These are phyloP conservation scores for Petrea volubilis DNA, from an alignment of 257 asterid genomes.

Conservation along the genomic window DNA sequence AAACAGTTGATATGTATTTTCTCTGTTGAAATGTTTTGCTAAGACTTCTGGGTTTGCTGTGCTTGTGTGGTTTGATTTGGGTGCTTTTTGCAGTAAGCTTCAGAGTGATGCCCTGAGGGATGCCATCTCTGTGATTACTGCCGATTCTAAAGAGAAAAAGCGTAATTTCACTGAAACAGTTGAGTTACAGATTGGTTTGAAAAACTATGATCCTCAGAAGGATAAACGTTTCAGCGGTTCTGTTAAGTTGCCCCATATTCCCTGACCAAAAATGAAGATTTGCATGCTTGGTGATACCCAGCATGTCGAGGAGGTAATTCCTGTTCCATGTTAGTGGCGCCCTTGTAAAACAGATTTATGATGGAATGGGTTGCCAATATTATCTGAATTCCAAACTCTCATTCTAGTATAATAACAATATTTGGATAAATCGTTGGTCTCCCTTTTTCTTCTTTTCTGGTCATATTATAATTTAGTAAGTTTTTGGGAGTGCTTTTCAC, in stretches of 20 bases:
- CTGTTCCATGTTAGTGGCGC: neutral
- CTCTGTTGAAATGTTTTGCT: neutral
- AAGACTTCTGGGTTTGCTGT: neutral
- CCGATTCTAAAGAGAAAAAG: constrained; percentile 41
- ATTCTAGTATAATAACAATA: no score
- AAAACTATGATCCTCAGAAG: constrained; percentile 58
- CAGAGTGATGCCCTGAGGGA: constrained; percentile 52
- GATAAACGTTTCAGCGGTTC: constrained; percentile 65
- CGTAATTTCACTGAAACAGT: constrained; percentile 52
- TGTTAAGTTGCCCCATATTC: constrained; percentile 57
- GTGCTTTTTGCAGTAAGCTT: constrained; percentile 44
- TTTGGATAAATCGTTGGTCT: no score
- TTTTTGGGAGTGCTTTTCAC: no score
- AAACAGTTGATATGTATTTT: neutral
- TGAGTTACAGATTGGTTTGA: constrained; percentile 55
- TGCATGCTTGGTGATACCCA: constrained; percentile 68
- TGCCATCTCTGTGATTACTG: constrained; percentile 36
- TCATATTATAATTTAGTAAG: no score
- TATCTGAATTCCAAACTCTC: no score
- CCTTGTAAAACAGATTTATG: neutral
- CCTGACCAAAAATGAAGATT: constrained; percentile 56
- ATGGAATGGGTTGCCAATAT: no score
- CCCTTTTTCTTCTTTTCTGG: no score
- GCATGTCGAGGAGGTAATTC: constrained; percentile 51
- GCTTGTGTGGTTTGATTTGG: neutral